Evolutionary conservation across 1,284 basidiomycete species (phyloP).

Genomic region (Polyporus tsugae): DNA sequence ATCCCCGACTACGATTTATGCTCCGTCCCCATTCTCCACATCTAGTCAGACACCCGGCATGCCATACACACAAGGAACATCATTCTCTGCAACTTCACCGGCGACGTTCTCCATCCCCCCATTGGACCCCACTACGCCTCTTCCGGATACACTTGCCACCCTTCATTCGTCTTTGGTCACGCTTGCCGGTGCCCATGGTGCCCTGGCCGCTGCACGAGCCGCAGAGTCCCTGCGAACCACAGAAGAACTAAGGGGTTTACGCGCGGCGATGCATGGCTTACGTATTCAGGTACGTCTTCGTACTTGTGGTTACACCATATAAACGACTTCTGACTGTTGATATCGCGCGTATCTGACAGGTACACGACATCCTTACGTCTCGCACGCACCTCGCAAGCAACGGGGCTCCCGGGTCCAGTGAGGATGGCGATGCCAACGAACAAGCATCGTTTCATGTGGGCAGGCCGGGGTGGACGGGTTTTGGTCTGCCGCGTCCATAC

Average conservation of each 20-base stretch:
- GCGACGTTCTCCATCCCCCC: constrained; percentile 57
- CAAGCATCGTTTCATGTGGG: constrained; percentile 18
- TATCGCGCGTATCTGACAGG: constrained; percentile 13
- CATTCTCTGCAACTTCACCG: constrained; percentile 33
- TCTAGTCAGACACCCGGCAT: constrained; percentile 15
- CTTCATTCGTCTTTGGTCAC: constrained; percentile 68
- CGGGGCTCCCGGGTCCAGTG: constrained; percentile 6
- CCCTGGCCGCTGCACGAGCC: constrained; percentile 36
- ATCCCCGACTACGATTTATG: constrained; percentile 18
- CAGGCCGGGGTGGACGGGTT: constrained; percentile 26
- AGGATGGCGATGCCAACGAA: constrained; percentile 18
- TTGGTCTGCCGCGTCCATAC: constrained; percentile 25
- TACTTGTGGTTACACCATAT: constrained; percentile 5
- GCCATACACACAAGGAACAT: constrained; percentile 31
- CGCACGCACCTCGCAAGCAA: constrained; percentile 17
- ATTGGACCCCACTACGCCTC: constrained; percentile 62
- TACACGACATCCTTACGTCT: constrained; percentile 33
- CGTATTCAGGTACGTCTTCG: constrained; percentile 71
- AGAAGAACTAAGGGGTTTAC: constrained; percentile 79
- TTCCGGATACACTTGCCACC: constrained; percentile 65
- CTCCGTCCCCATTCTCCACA: constrained; percentile 20
- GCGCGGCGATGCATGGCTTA: constrained; percentile 79
- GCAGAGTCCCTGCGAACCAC: constrained; percentile 75
- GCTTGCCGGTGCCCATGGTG: constrained; percentile 54
- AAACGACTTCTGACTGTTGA: constrained; percentile 3